Evolutionary conservation across 192 early-diverging fungal genomes (phyloP).

Genomic region (Powellomyces hirtus): DNA sequence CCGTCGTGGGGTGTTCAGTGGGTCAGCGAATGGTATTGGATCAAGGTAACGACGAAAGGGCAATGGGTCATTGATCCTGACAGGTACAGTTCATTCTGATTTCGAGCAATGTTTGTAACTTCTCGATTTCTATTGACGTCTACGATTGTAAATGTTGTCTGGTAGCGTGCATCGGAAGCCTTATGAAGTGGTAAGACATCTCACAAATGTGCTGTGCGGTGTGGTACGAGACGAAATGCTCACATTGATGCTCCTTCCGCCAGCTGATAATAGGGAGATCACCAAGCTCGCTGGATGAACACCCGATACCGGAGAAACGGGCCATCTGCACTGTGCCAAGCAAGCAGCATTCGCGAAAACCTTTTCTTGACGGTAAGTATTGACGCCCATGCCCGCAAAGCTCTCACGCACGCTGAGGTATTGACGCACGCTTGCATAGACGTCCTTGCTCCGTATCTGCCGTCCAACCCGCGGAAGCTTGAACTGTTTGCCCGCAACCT

Average conservation of each 20-base stretch:
- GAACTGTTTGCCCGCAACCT: slow-evolving; percentile 70
- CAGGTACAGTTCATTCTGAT: too few relatives aligned
- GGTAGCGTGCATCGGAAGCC: slow-evolving; percentile 53
- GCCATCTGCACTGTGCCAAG: slow-evolving; percentile 57
- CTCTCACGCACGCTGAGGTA: too few relatives aligned
- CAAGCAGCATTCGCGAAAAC: slow-evolving; percentile 60
- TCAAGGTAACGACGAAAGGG: slow-evolving; percentile 55
- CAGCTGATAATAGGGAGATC: slow-evolving; percentile 1
- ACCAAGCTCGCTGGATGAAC: not conserved
- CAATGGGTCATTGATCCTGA: slow-evolving; percentile 25
- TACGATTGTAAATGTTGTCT: not conserved
- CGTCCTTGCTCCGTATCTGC: not conserved
- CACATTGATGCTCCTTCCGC: not conserved
- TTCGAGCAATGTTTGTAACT: too few relatives aligned
- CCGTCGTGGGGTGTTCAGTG: slow-evolving; percentile 56
- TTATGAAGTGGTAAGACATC: slow-evolving; percentile 53
- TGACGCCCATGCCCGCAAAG: too few relatives aligned
- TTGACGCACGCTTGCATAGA: too few relatives aligned
- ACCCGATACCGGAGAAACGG: slow-evolving; percentile 22
- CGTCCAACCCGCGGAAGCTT: slow-evolving; percentile 35
- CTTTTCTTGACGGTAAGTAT: slow-evolving; percentile 50
- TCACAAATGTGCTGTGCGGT: too few relatives aligned
- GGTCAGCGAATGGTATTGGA: slow-evolving; percentile 63
- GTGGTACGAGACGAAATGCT: too few relatives aligned
- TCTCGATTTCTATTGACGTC: not conserved